Percentiles rank a stretch among this genome's conserved stretches.
Conservation (phyloP, 2,329 filamentous ascomycete species). For the Nannizziopsis arthrosporioides region DNA sequence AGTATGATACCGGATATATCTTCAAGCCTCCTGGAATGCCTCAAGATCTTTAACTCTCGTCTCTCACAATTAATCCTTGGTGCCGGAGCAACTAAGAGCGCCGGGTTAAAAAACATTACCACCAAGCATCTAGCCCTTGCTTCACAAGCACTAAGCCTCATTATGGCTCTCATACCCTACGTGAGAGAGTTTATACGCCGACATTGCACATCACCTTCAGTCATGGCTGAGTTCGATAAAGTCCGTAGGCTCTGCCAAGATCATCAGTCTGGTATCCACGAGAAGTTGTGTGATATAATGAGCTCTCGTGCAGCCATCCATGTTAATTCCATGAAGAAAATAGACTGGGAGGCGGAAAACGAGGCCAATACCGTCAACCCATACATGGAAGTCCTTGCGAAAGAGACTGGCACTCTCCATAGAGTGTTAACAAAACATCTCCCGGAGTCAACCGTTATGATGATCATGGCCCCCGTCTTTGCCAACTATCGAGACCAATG, state of each 20-base stretch:
- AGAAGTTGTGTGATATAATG: conserved; percentile 91
- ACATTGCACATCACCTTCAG: conserved; percentile 45
- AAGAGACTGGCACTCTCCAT: conserved; percentile 75
- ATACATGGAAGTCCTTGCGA: conserved; percentile 78
- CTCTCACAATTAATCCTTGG: conserved; percentile 94
- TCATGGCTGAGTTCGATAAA: conserved; percentile 81
- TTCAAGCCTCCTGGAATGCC: conserved; percentile 65
- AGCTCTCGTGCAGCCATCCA: conserved; percentile 61
- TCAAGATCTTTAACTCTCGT: conserved; percentile 89
- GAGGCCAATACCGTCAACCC: conserved; percentile 43
- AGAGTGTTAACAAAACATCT: conserved; percentile 73
- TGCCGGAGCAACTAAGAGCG: conserved; percentile 77
- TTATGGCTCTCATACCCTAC: conserved; percentile 77
- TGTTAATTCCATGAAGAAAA: conserved; percentile 59
- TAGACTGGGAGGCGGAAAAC: conserved; percentile 56
- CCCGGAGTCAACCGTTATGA: conserved; percentile 59
- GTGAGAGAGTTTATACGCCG: conserved; percentile 82
- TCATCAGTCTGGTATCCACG: conserved; percentile 80
- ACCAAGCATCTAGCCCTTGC: conserved; percentile 90
- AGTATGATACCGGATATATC: conserved; percentile 80
- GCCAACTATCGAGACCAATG: conserved; percentile 69
- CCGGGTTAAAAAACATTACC: conserved; percentile 89
- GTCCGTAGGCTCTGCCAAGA: conserved; percentile 73
- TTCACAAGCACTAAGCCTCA: conserved; percentile 76
- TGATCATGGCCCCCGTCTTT: conserved; percentile 83